Conservation (phyloP, 2,329 filamentous ascomycete species). For the Zarea fungicola region DNA sequence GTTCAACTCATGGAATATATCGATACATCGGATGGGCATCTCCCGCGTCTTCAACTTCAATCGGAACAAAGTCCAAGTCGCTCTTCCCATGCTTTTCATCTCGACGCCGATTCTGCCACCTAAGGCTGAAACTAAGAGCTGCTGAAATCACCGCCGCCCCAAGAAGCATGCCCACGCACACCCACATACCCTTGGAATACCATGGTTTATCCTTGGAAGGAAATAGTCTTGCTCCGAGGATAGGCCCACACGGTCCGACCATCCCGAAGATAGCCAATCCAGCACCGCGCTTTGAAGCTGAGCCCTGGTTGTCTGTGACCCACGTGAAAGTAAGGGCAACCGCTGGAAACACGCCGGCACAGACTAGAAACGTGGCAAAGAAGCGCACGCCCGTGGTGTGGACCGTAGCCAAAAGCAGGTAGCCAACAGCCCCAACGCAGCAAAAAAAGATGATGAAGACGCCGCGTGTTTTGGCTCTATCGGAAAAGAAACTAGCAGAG, state of each 20-base stretch:
- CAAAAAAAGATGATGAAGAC: slow-evolving; percentile 53
- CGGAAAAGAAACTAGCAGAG: slow-evolving; percentile 57
- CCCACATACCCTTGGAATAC: neutral
- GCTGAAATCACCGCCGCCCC: neutral
- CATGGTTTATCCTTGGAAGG: neutral
- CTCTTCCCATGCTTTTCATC: neutral
- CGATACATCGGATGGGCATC: neutral
- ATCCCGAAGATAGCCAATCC: slow-evolving; percentile 44
- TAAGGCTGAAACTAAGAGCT: neutral
- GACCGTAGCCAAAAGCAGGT: slow-evolving; percentile 57
- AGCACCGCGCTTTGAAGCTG: slow-evolving; percentile 58
- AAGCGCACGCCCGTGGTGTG: slow-evolving; percentile 39
- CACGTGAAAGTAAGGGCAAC: slow-evolving; percentile 67
- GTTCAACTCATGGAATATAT: neutral
- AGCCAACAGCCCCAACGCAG: slow-evolving; percentile 54
- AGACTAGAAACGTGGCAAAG: slow-evolving; percentile 41
- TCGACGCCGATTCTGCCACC: neutral
- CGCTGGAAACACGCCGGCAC: slow-evolving; percentile 52
- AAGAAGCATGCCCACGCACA: neutral
- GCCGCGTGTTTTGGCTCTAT: slow-evolving; percentile 59
- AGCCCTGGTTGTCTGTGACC: slow-evolving; percentile 66
- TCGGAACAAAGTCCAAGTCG: neutral
- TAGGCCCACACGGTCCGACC: slow-evolving; percentile 14
- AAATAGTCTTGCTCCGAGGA: neutral
- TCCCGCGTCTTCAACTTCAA: neutral